Base-by-base conservation (phyloP, 331 rosid species). In the Rhamnella rubrinervis region DNA sequence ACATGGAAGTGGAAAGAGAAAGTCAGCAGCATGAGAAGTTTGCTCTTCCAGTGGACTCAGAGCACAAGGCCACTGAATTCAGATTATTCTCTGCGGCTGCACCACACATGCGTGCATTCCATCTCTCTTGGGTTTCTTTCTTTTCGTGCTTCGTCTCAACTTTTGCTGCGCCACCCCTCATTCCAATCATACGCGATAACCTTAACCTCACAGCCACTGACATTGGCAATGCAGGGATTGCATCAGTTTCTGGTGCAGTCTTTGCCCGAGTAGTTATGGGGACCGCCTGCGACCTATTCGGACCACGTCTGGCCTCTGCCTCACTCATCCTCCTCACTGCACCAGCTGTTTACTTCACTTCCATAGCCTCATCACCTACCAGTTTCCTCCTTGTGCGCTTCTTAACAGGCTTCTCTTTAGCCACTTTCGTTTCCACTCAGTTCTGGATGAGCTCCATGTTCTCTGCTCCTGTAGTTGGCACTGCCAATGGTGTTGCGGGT, bases 371-470 rank as follows among this genome's bases (percentile, higher is more conserved):
- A 10, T 85, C 95, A 6, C 65, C 98, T 3, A 71, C 75, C 9
- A 68, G 91, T 2, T 93, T 76, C 75, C 87, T 93, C 61, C 88
- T 91, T 1, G 89, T 80, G 5, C 85, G 98, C 0, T 93, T 93
- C 73, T 93, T 91, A 85, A 83, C 97, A 0, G 98, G 98, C 11
- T 93, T 93, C 77, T 93, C 98, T 7, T 66, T 93, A 0, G 87
- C 98, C 40, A 91, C 96, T 11, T 93, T 93, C 46, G 97, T 93
- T 41, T 91, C 98, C 10, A 91, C 97, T 0, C 96, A 91, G 39
- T 93, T 87, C 86, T 93, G 98, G 98, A 93, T 93, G 98, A 93
- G 96, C 79, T 93, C 98, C 6, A 93, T 91, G 98, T 93, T 93
- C 66, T 91, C 97, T 0, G 46, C 92, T 8, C 84, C 80, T 0